A percentile compares a stretch with the other conserved stretches of the same genome.
Conservation (phyloP, 805 yeast genomes). For the Alloascoidea hylecoeti region DNA sequence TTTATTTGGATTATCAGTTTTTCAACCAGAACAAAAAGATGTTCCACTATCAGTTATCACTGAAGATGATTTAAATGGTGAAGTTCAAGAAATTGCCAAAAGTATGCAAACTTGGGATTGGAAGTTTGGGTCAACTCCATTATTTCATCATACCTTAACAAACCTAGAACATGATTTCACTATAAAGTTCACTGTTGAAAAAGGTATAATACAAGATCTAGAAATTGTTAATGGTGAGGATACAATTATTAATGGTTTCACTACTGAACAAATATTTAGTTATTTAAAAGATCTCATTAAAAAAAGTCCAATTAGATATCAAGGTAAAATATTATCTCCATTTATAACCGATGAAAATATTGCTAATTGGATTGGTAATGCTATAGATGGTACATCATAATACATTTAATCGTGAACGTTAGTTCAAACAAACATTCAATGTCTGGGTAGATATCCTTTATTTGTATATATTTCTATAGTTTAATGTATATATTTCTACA, state of each 20-base stretch:
- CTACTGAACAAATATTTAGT: not conserved
- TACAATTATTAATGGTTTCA: not conserved
- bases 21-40: conserved; percentile 5
- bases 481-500: too few species aligned
- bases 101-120: conserved; percentile 52
- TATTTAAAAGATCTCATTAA: conserved; percentile 11
- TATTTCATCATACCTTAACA: conserved; percentile 38
- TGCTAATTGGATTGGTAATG: conserved; percentile 29
- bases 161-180: conserved; percentile 18
- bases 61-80: conserved; percentile 16
- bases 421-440: too few species aligned
- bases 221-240: conserved; percentile 9
- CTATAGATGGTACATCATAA: conserved; percentile 28
- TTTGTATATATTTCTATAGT: too few species aligned
- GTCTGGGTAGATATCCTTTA: too few species aligned
- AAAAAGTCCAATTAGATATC: conserved; percentile 20
- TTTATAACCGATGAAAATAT: conserved; percentile 26
- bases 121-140: conserved; percentile 68
- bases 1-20: conserved; percentile 2
- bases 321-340: conserved; percentile 29
- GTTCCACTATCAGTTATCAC: conserved; percentile 8
- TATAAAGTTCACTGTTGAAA: conserved; percentile 32
- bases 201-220: conserved; percentile 24
- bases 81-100: conserved; percentile 4
- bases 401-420: too few species aligned